Conservation (phyloP, 1,284 basidiomycete genomes). For the Volvariella surrecta region DNA sequence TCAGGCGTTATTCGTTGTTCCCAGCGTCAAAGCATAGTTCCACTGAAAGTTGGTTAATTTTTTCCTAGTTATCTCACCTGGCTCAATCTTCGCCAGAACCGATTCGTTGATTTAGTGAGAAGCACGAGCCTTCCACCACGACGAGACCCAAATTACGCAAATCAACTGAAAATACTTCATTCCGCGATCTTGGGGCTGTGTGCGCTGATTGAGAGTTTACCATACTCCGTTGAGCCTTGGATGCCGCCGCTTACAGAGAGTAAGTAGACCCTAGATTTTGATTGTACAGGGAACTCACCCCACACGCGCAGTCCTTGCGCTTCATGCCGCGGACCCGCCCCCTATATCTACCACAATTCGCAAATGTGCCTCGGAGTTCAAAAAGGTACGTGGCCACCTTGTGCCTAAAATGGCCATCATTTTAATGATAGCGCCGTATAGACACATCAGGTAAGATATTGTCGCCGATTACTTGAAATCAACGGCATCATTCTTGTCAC, state of each 20-base stretch:
- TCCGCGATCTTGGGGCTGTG: constrained; percentile 89
- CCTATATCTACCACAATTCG: constrained; percentile 90
- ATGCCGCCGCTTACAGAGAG: constrained; percentile 72
- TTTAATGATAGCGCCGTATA: constrained; percentile 18
- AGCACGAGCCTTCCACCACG: constrained; percentile 65
- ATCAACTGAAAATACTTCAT: constrained; percentile 72
- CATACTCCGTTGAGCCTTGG: constrained; percentile 74
- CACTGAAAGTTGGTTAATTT: constrained; percentile 57
- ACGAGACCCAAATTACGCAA: constrained; percentile 65
- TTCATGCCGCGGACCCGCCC: constrained; percentile 84
- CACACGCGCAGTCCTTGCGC: constrained; percentile 48
- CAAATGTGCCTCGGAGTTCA: constrained; percentile 84
- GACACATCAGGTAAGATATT: constrained; percentile 56
- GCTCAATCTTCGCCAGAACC: constrained; percentile 43
- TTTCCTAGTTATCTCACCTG: background rate
- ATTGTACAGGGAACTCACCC: constrained; percentile 5
- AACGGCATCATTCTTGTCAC: constrained; percentile 11
- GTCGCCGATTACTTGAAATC: constrained; percentile 6
- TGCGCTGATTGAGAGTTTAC: constrained; percentile 70
- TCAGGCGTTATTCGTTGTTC: constrained; percentile 91
- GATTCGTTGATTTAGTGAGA: constrained; percentile 62
- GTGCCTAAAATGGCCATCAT: constrained; percentile 11
- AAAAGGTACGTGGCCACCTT: constrained; percentile 53
- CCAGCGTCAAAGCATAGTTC: constrained; percentile 81
- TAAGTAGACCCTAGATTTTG: constrained; percentile 26